Evolutionary conservation across 2,329 filamentous ascomycete genomes (phyloP).

Genomic region (Fusarium nurragi): DNA sequence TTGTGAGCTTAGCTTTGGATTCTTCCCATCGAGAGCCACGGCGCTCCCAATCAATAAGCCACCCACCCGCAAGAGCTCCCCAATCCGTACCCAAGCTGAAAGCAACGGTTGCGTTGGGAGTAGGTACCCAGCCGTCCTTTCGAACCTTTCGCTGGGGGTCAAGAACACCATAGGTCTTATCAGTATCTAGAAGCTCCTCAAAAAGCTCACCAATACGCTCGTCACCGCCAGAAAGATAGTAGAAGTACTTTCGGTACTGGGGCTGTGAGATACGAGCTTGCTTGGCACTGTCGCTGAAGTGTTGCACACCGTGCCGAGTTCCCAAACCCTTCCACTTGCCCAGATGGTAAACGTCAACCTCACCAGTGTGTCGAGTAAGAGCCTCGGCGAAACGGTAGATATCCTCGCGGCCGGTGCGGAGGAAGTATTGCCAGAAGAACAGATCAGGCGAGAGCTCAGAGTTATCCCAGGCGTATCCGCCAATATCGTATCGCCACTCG

Average conservation of each 20-base stretch:
- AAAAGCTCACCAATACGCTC: slow-evolving; percentile 66
- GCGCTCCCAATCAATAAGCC: slow-evolving; percentile 69
- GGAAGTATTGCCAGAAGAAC: slow-evolving; percentile 71
- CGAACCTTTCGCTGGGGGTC: slow-evolving; percentile 69
- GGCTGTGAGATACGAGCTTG: slow-evolving; percentile 67
- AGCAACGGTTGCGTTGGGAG: slow-evolving; percentile 53
- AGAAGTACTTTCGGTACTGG: slow-evolving; percentile 63
- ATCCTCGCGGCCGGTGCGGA: slow-evolving; percentile 65
- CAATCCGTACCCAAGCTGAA: slow-evolving; percentile 68
- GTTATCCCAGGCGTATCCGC: slow-evolving; percentile 73
- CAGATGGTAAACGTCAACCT: slow-evolving; percentile 70
- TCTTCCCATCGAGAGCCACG: slow-evolving; percentile 63
- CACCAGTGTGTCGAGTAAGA: slow-evolving; percentile 65
- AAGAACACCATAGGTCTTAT: slow-evolving; percentile 61
- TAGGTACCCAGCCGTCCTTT: slow-evolving; percentile 59
- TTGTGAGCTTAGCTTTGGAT: slow-evolving; percentile 59
- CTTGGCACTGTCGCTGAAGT: slow-evolving; percentile 69
- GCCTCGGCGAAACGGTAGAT: slow-evolving; percentile 69
- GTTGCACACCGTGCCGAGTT: slow-evolving; percentile 70
- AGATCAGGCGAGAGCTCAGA: slow-evolving; percentile 70
- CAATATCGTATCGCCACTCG: slow-evolving; percentile 70
- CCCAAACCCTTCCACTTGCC: slow-evolving; percentile 68
- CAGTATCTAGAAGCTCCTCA: slow-evolving; percentile 60
- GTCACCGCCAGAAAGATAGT: slow-evolving; percentile 67
- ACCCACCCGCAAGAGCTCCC: slow-evolving; percentile 64